A percentile compares a stretch with the other conserved stretches of the same genome.
phyloP scores from a whole-genome alignment of 257 asterid genomes.

The Osmanthus fragrans region DNA sequence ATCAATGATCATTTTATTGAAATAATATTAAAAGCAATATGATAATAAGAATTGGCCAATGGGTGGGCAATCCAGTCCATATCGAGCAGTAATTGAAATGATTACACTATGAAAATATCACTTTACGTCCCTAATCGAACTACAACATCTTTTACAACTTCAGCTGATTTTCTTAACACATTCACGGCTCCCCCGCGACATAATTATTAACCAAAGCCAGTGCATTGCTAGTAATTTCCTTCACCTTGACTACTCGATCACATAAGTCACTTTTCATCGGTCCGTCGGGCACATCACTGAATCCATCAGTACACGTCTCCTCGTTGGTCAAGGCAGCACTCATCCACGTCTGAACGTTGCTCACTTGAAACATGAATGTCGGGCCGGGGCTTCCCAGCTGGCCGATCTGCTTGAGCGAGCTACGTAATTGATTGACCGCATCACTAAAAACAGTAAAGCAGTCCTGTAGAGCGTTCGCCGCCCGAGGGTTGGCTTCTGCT shows the following conservation, averaged over 20 bases:
- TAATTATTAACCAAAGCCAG: constrained; percentile 43
- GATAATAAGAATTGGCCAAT: too few species aligned
- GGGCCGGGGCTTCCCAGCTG: constrained; percentile 26
- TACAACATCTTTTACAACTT: too few species aligned
- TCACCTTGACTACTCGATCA: constrained; percentile 22
- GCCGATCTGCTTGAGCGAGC: constrained; percentile 41
- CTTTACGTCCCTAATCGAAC: too few species aligned
- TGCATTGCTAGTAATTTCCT: constrained; percentile 46
- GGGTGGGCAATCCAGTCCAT: too few species aligned
- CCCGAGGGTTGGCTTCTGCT: constrained; percentile 24
- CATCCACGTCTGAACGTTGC: constrained; percentile 51
- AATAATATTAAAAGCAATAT: too few species aligned
- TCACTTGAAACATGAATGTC: constrained; percentile 37
- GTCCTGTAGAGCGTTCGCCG: constrained; percentile 33
- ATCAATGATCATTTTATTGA: too few species aligned
- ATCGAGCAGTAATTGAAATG: too few species aligned
- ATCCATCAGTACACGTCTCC: constrained; percentile 54
- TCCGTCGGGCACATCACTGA: constrained; percentile 31
- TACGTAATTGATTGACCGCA: constrained; percentile 35
- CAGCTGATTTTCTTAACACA: background rate
- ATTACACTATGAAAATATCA: too few species aligned
- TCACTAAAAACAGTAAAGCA: constrained; percentile 38
- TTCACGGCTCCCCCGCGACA: constrained; percentile 3
- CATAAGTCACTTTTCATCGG: constrained; percentile 30
- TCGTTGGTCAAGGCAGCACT: constrained; percentile 48